phyloP scores from a whole-genome alignment of 2,329 filamentous ascomycete genomes.

The Talaromyces sp. region DNA sequence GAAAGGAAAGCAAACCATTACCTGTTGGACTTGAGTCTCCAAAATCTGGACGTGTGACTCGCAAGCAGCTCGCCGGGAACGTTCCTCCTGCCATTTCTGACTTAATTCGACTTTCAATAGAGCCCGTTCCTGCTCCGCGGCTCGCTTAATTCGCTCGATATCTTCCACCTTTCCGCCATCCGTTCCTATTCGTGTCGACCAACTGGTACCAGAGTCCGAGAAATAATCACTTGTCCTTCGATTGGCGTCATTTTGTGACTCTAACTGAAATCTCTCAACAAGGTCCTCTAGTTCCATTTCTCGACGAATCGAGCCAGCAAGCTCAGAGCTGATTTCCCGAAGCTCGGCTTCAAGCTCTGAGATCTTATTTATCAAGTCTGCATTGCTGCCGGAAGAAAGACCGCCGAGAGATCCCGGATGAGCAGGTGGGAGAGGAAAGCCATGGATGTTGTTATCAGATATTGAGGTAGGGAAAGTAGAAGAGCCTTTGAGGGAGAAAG shows the following conservation, averaged over 20 bases:
- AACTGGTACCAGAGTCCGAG: slow-evolving; percentile 85
- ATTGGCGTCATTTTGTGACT: slow-evolving; percentile 55
- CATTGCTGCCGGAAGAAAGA: slow-evolving; percentile 33
- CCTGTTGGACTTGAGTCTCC: slow-evolving; percentile 68
- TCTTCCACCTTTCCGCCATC: slow-evolving; percentile 59
- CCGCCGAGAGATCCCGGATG: slow-evolving; percentile 41
- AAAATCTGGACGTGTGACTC: slow-evolving; percentile 80
- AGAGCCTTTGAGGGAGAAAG: slow-evolving; percentile 21
- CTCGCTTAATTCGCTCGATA: slow-evolving; percentile 74
- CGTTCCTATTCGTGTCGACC: slow-evolving; percentile 57
- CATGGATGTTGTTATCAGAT: slow-evolving; percentile 50
- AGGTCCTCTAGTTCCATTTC: slow-evolving; percentile 97
- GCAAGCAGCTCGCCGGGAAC: slow-evolving; percentile 65
- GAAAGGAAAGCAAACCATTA: slow-evolving; percentile 28
- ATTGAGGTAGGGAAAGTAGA: slow-evolving; percentile 44
- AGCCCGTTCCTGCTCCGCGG: slow-evolving; percentile 85
- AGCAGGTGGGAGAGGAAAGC: slow-evolving; percentile 39
- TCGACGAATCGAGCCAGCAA: slow-evolving; percentile 85
- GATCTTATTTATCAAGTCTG: slow-evolving; percentile 55
- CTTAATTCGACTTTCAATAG: slow-evolving; percentile 79
- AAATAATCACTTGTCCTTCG: slow-evolving; percentile 95
- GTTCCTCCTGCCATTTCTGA: slow-evolving; percentile 81
- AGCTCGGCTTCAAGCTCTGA: slow-evolving; percentile 92
- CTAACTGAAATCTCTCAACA: slow-evolving; percentile 79
- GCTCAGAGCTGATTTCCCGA: slow-evolving; percentile 84